Evolutionary conservation across 345 rosid genomes (phyloP).

Genomic region (Populus euphratica): DNA sequence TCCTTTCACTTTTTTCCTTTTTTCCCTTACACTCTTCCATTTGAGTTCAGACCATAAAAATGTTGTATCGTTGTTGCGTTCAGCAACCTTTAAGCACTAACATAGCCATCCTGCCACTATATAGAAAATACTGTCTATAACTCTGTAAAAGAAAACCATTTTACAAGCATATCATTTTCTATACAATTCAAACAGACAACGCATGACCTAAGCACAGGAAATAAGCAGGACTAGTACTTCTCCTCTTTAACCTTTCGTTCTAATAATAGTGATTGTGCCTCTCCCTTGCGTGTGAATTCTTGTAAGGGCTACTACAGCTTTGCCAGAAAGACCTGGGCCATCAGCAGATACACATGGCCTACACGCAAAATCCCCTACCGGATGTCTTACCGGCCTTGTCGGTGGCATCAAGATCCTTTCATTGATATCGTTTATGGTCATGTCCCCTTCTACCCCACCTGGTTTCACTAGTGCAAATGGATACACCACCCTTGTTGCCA

Average conservation of each 20-base stretch:
- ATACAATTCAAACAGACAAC: constrained; percentile 22
- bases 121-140: not conserved
- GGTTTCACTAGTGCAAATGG: constrained; percentile 98
- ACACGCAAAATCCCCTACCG: constrained; percentile 90
- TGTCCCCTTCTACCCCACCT: constrained; percentile 75
- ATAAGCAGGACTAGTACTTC: not conserved
- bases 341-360: constrained; percentile 57
- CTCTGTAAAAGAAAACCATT: constrained; percentile 10
- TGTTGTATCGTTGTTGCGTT: not conserved
- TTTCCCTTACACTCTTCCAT: constrained; percentile 38
- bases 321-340: constrained; percentile 88
- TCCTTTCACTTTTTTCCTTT: constrained; percentile 14
- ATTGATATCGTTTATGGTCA: constrained; percentile 80
- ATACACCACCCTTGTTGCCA: constrained; percentile 56
- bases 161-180: constrained; percentile 13
- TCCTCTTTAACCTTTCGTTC: constrained; percentile 67
- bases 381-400: constrained; percentile 80
- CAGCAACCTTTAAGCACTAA: not conserved
- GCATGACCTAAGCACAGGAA: constrained; percentile 7
- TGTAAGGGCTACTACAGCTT: constrained; percentile 88
- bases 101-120: not conserved
- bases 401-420: constrained; percentile 80
- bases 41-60: constrained; percentile 20
- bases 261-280: constrained; percentile 94
- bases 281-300: constrained; percentile 87